Percentiles rank a stretch among this genome's conserved stretches.
Conservation (phyloP, 2,329 filamentous ascomycete species). For the Aspergillus awamori region DNA sequence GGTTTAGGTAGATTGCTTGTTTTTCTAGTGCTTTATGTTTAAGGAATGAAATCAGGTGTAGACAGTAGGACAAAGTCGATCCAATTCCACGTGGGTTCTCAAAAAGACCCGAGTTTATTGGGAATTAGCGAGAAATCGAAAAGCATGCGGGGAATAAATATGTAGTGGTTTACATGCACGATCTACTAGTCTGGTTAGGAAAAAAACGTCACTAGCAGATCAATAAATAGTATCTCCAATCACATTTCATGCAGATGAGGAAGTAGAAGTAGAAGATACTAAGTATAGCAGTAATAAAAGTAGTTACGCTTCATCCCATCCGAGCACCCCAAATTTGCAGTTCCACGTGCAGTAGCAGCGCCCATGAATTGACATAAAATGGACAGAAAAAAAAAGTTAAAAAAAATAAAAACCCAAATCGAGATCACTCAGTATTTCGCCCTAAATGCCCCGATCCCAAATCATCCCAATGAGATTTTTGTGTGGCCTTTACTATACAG, state of each 20-base stretch:
- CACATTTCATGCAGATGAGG: not conserved
- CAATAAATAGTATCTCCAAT: not conserved
- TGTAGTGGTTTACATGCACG: not conserved
- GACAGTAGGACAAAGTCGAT: not conserved
- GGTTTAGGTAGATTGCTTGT: too few species aligned
- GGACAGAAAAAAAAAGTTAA: slow-evolving; percentile 20
- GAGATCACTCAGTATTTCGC: slow-evolving; percentile 41
- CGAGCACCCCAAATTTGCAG: not conserved
- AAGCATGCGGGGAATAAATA: not conserved
- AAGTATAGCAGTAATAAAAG: slow-evolving; percentile 3
- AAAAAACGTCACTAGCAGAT: not conserved
- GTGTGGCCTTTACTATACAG: slow-evolving; percentile 41
- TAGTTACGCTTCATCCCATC: slow-evolving; percentile 9
- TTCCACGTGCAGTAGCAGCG: slow-evolving; percentile 3
- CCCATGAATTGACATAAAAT: slow-evolving; percentile 4
- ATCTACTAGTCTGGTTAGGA: not conserved
- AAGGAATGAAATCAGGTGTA: not conserved
- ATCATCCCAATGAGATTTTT: slow-evolving; percentile 40
- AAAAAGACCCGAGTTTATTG: not conserved
- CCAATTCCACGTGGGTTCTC: not conserved
- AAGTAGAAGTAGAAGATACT: not conserved
- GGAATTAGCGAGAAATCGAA: not conserved
- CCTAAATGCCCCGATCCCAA: slow-evolving; percentile 44
- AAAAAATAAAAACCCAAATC: slow-evolving; percentile 31
- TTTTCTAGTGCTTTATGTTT: not conserved